Base-by-base conservation (phyloP, 2,329 filamentous ascomycete species). In the Penicillium sp. region DNA sequence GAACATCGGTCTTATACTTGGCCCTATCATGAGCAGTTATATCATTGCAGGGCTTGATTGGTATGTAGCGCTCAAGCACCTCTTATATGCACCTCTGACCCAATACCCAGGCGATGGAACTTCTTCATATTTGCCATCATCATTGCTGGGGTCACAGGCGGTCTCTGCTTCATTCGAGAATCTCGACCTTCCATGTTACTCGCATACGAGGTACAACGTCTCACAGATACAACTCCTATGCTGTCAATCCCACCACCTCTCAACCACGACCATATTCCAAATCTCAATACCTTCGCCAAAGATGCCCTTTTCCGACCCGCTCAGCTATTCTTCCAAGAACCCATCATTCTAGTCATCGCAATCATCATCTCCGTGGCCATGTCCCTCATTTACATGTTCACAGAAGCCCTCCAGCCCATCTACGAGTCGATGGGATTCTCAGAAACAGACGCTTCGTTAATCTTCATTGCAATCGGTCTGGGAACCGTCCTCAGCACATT, bases 371-470 rank as follows among this genome's bases (percentile, higher is more conserved):
- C 71, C 8, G 60, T 72, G 13, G 69, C 70, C 6, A 75, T 72
- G 54, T 73, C 69, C 0, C 62, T 78, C n/a, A 71, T 78, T 22
- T 79, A 78, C 52, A 69, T 77, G 3, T 75, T 77, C 54, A 72
- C 75, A 0, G 74, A 77, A 62, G 67, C 72, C 0, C 56, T 77
- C 0, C 64, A 66, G 2, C 57, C 67, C 1, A 69, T 78, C 3
- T 78, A 75, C 56, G 48, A 62, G 28, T 61, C 63, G 3, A 57
- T 72, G 42, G 64, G 66, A 3, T 68, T 76, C 53, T 54, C 61
- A 2, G 46, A 52, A 2, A 55, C 65, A 1, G 56, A 70, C 3
- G 58, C 73, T 0, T 73, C 69, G 0, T 60, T 77, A 0, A 64
- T 70, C 0, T 76, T 76, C 45, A 54, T 76, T 10, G 65, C 72